Evolutionary conservation across 805 yeast genomes (phyloP).

Genomic region (Sugiyamaella smithiae): DNA sequence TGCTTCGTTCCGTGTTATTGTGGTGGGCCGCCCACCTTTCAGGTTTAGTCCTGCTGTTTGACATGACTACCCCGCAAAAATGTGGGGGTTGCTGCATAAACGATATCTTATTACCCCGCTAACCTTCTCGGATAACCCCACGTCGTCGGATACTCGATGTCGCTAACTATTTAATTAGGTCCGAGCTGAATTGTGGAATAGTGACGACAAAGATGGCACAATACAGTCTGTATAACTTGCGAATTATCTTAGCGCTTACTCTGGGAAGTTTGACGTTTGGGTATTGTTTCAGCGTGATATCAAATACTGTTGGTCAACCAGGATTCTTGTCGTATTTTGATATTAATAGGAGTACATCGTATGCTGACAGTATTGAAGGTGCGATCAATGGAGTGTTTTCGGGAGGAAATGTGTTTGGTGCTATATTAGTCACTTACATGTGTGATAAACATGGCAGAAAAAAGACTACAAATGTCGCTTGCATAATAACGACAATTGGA

Average conservation of each 20-base stretch:
- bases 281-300: slow-evolving; percentile 10
- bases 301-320: slow-evolving; percentile 15
- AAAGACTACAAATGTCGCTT: slow-evolving; percentile 3
- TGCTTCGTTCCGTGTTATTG: no score
- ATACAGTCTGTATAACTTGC: slow-evolving; percentile 2
- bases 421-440: slow-evolving; percentile 1
- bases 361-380: slow-evolving; percentile 6
- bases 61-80: background rate
- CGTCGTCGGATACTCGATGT: slow-evolving; percentile 1
- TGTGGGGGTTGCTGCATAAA: background rate
- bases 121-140: slow-evolving; percentile 5
- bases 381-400: slow-evolving; percentile 11
- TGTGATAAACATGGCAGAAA: slow-evolving; percentile 1
- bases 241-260: slow-evolving; percentile 2
- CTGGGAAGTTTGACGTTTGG: slow-evolving; percentile 12
- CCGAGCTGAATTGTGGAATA: no score
- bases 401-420: slow-evolving; percentile 3
- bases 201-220: background rate
- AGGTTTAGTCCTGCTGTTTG: no score
- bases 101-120: background rate
- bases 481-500: background rate
- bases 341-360: slow-evolving; percentile 5
- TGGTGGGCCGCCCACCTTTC: no score
- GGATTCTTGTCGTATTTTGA: slow-evolving; percentile 12
- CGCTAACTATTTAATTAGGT: no score